Conservation (phyloP, 2,329 filamentous ascomycete genomes). For the Macrophomina tecta region DNA sequence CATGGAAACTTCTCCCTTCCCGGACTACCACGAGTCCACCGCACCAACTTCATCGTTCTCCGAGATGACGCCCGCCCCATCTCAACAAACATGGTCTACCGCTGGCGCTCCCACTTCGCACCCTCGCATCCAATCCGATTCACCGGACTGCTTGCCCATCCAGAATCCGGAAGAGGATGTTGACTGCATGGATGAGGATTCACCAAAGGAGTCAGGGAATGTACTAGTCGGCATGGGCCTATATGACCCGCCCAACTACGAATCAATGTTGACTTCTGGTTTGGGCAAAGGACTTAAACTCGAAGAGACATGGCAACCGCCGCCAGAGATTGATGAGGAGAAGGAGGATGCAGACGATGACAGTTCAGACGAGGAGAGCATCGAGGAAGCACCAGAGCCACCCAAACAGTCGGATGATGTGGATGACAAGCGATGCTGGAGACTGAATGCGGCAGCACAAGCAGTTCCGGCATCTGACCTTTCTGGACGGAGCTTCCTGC, state of each 20-base stretch:
- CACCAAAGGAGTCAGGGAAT: conserved; percentile 65
- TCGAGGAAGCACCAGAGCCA: conserved; percentile 36
- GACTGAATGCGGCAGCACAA: conserved; percentile 36
- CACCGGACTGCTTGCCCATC: conserved; percentile 57
- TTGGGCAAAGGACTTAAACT: conserved; percentile 77
- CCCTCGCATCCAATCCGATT: conserved; percentile 28
- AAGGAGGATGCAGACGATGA: conserved; percentile 56
- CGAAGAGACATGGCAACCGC: conserved; percentile 79
- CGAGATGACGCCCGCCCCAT: not conserved
- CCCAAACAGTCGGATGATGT: conserved; percentile 27
- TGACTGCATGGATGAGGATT: conserved; percentile 57
- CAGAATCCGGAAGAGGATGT: conserved; percentile 49
- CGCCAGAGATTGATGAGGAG: conserved; percentile 45
- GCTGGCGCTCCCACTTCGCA: conserved; percentile 9
- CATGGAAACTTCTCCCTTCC: conserved; percentile 19
- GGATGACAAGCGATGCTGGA: conserved; percentile 33
- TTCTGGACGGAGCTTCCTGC: conserved; percentile 50
- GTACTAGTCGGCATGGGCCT: conserved; percentile 83
- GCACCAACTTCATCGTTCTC: conserved; percentile 6
- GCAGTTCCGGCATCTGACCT: conserved; percentile 39
- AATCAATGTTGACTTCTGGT: conserved; percentile 50
- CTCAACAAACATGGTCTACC: conserved; percentile 4
- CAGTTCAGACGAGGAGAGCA: conserved; percentile 55
- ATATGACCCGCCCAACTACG: conserved; percentile 74
- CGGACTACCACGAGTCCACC: conserved; percentile 16